Percentiles rank a stretch among this genome's conserved stretches.
phyloP scores from a whole-genome alignment of 2,329 filamentous ascomycete genomes.

The Sporothrix inflata region DNA sequence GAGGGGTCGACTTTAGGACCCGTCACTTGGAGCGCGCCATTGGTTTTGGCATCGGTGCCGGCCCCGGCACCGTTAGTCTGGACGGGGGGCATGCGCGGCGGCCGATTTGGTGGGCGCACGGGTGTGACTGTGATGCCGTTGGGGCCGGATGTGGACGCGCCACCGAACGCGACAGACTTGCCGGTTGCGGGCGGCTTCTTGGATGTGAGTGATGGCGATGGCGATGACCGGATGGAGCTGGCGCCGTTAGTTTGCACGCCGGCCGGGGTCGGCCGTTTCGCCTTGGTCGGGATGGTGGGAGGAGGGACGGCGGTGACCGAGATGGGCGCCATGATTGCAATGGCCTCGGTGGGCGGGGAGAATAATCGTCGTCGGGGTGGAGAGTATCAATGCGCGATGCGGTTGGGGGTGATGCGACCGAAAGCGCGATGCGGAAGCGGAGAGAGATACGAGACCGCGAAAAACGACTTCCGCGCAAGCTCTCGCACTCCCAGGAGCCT shows the following conservation, averaged over 20 bases:
- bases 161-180: conserved; percentile 52
- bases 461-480: neutral
- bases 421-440: neutral
- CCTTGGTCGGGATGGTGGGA: conserved; percentile 56
- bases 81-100: conserved; percentile 47
- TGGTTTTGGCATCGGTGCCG: neutral
- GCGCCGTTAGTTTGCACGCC: conserved; percentile 68
- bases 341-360: neutral
- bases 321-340: conserved; percentile 56
- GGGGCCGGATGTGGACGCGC: conserved; percentile 43
- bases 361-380: neutral
- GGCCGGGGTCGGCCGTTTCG: conserved; percentile 69
- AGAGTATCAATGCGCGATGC: neutral
- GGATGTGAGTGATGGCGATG: conserved; percentile 60
- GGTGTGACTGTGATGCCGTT: conserved; percentile 50
- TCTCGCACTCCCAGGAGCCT: neutral
- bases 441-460: neutral
- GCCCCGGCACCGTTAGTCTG: conserved; percentile 14
- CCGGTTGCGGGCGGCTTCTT: conserved; percentile 54
- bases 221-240: conserved; percentile 60
- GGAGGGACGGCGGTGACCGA: conserved; percentile 51
- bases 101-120: conserved; percentile 58
- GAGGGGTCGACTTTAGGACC: conserved; percentile 47
- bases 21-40: neutral
- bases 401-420: neutral